Percentiles rank a stretch among this genome's conserved stretches.
phyloP scores from a whole-genome alignment of 2,329 filamentous ascomycete species.

The Cladophialophora carrionii region DNA sequence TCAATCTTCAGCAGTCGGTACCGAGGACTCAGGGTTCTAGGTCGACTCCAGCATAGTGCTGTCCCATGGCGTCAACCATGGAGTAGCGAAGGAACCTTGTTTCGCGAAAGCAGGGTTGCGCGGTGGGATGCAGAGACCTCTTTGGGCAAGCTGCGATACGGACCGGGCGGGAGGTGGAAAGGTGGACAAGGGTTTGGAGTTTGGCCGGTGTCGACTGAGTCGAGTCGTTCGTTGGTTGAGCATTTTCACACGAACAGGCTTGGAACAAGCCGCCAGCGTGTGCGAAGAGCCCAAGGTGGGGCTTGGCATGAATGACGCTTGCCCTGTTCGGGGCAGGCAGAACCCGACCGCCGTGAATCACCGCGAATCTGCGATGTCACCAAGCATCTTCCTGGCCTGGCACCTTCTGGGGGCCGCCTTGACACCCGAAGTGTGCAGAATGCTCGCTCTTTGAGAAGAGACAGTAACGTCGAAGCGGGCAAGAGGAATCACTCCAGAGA shows the following conservation, averaged over 20 bases:
- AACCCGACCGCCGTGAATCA: not conserved
- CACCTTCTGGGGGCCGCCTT: not conserved
- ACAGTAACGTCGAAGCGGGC: not conserved
- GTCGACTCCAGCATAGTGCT: not conserved
- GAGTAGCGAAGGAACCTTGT: slow-evolving; percentile 8
- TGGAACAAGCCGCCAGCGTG: not conserved
- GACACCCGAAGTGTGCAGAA: slow-evolving; percentile 1
- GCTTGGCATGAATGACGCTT: not conserved
- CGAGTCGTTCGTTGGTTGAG: not conserved
- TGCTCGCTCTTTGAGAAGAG: not conserved
- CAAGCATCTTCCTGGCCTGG: not conserved
- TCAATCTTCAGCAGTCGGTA: not conserved
- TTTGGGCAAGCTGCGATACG: slow-evolving; percentile 22
- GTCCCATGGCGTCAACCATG: slow-evolving; percentile 9
- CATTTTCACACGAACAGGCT: not conserved
- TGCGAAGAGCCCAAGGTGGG: not conserved
- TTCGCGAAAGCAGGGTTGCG: not conserved
- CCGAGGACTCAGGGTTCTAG: not conserved
- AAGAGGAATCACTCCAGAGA: not conserved
- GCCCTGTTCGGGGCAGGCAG: not conserved
- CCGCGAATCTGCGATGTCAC: slow-evolving; percentile 2
- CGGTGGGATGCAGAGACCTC: slow-evolving; percentile 7
- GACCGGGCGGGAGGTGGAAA: slow-evolving; percentile 16
- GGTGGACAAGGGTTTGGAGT: not conserved
- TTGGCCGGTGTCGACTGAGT: slow-evolving; percentile 3